Evolutionary conservation across 2,329 filamentous ascomycete genomes (phyloP).

Genomic region (Albifimbria verrucaria): DNA sequence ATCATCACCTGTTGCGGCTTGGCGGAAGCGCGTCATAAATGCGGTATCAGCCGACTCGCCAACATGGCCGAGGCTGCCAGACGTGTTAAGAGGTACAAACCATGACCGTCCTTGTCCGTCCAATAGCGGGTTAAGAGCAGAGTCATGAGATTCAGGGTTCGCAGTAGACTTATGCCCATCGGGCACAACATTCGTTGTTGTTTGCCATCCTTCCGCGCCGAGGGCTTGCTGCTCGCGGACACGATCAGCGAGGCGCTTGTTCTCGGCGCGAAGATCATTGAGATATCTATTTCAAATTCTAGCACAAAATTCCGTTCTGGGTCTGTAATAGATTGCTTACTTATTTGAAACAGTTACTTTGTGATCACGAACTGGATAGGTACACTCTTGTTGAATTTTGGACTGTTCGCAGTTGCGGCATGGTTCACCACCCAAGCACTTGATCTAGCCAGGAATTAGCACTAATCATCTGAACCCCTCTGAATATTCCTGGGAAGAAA

Average conservation of each 20-base stretch:
- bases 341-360: conserved; percentile 12
- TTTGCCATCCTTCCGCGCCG: background rate
- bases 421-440: conserved; percentile 29
- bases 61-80: conserved; percentile 14
- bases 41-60: conserved; percentile 33
- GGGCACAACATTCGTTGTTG: background rate
- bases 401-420: conserved; percentile 28
- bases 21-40: conserved; percentile 33
- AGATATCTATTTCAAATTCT: conserved; percentile 22
- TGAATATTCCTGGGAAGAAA: background rate
- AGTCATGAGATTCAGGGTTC: conserved; percentile 10
- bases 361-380: conserved; percentile 20
- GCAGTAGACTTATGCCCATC: conserved; percentile 9
- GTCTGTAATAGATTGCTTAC: conserved; percentile 27
- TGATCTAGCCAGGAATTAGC: conserved; percentile 11
- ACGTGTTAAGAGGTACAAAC: conserved; percentile 30
- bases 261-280: conserved; percentile 30
- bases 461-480: background rate
- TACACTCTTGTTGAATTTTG: conserved; percentile 25
- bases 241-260: conserved; percentile 23
- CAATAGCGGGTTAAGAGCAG: conserved; percentile 7
- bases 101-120: conserved; percentile 23
- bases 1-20: conserved; percentile 25
- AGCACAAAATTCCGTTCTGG: conserved; percentile 18
- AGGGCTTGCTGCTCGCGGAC: background rate